Evolutionary conservation across 2,329 filamentous ascomycete species (phyloP), one percentile per base, ranked within the genome.

Genomic region (Microcyclosporella mali): DNA sequence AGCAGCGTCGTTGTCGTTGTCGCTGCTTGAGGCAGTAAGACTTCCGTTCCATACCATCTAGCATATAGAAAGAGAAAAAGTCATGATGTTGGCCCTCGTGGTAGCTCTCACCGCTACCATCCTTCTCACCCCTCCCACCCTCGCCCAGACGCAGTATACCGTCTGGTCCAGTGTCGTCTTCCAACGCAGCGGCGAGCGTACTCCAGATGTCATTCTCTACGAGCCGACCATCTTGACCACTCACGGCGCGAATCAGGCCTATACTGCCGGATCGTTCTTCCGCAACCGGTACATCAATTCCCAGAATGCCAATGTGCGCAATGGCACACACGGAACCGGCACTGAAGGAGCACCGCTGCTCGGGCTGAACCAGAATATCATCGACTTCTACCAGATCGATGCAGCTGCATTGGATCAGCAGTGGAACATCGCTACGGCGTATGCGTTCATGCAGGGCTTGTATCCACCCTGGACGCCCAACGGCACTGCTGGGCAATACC

Each of bases 391-490:
- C 14, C 67, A 79, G 46, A 51, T 79, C 7, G 64, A 63, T 39
- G 61, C 77, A 9, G 59, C 71, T 35, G 66, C 77, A 1, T 58
- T 69, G 18, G 66, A 75, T 18, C 63, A 69, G 25, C 69, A 73
- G 45, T 70, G 69, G 41, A 66, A 70, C 2, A 57, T 70, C 27
- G 71, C 71, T 1, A 77, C 76, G 2, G 76, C 77, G 10, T 73
- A 77, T 51, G 77, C 78, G 2, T 81, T 81, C 53, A 70, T 81
- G 67, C 77, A 81, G 56, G 77, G 75, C 6, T 61, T 81, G 8
- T 81, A 80, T 56, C 78, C 78, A 27, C 75, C 77, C 1, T 58
- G 61, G 36, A 56, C 59, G 3, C 59, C 65, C 11, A 60, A 59
- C 37, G 31, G 41, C 3, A 62, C 61, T 41, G 39, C 41, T 7